A percentile compares a stretch with the other conserved stretches of the same genome.
These are phyloP conservation scores for Typha latifolia DNA, from an alignment of 176 grass and related monocot genomes.

Conservation along the genomic window DNA sequence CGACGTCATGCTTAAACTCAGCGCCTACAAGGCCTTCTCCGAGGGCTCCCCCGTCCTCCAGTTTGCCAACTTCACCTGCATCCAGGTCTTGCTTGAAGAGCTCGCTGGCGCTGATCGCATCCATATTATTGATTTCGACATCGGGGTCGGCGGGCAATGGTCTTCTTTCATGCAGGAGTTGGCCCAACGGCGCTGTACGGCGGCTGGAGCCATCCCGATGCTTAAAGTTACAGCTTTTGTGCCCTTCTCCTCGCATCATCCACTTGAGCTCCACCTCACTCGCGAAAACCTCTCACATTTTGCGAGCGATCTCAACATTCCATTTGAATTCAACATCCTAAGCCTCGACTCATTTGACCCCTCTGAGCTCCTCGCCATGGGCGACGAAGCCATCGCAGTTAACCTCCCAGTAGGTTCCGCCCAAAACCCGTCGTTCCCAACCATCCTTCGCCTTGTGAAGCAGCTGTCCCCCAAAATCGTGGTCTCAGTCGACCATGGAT, in stretches of 20 bases:
- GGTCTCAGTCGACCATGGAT: constrained; percentile 60
- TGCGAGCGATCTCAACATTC: constrained; percentile 54
- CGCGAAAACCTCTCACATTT: constrained; percentile 64
- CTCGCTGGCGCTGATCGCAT: constrained; percentile 41
- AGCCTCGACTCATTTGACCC: constrained; percentile 48
- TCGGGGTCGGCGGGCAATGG: constrained; percentile 71
- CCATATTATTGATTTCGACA: constrained; percentile 83
- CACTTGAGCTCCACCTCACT: constrained; percentile 61
- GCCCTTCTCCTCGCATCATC: constrained; percentile 44
- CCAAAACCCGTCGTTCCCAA: constrained; percentile 32
- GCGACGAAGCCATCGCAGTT: constrained; percentile 58
- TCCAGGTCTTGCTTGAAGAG: constrained; percentile 70
- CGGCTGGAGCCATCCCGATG: constrained; percentile 19
- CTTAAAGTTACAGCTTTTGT: constrained; percentile 66
- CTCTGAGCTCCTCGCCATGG: constrained; percentile 27
- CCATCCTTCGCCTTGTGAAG: constrained; percentile 60
- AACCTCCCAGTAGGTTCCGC: constrained; percentile 57
- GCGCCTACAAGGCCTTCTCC: constrained; percentile 68
- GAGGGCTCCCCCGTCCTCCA: constrained; percentile 68
- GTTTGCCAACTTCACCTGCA: constrained; percentile 75
- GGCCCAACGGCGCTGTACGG: constrained; percentile 14
- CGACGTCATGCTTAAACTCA: constrained; percentile 60
- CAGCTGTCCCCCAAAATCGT: constrained; percentile 69
- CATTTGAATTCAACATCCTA: constrained; percentile 56
- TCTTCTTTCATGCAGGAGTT: constrained; percentile 89